Percentiles rank a stretch among this genome's conserved stretches.
Conservation (phyloP, 2,329 filamentous ascomycete genomes). For the Rhynchosporium graminicola region DNA sequence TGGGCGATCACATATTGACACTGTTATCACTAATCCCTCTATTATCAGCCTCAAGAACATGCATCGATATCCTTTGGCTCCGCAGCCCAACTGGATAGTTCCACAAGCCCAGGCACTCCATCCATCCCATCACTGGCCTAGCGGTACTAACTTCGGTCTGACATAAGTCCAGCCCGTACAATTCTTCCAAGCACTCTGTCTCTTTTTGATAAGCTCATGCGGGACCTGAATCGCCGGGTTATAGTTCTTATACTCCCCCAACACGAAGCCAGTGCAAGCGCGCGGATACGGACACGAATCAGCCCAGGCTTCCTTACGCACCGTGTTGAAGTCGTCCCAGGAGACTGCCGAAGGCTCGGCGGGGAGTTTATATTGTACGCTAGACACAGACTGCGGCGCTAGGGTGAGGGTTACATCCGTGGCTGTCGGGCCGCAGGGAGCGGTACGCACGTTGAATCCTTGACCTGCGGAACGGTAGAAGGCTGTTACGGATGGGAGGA, state of each 20-base stretch:
- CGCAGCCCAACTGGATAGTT: no score
- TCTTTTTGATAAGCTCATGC: background rate
- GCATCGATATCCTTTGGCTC: no score
- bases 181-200: background rate
- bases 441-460: background rate
- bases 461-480: background rate
- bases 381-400: background rate
- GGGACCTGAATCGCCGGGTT: background rate
- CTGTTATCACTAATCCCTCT: no score
- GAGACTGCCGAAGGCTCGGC: background rate
- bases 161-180: conserved; percentile 7
- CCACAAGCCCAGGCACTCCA: no score
- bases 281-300: conserved; percentile 1
- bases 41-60: no score
- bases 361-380: conserved; percentile 1
- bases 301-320: background rate
- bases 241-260: background rate
- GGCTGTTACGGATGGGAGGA: background rate
- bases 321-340: conserved; percentile 4
- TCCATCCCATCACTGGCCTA: background rate
- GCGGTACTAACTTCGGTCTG: background rate
- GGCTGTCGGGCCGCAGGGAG: background rate
- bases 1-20: no score
- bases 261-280: background rate
- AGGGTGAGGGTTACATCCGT: conserved; percentile 2